These are phyloP conservation scores for Musa itinerans DNA, from an alignment of 176 grass and related monocot species.

Conservation along the genomic window DNA sequence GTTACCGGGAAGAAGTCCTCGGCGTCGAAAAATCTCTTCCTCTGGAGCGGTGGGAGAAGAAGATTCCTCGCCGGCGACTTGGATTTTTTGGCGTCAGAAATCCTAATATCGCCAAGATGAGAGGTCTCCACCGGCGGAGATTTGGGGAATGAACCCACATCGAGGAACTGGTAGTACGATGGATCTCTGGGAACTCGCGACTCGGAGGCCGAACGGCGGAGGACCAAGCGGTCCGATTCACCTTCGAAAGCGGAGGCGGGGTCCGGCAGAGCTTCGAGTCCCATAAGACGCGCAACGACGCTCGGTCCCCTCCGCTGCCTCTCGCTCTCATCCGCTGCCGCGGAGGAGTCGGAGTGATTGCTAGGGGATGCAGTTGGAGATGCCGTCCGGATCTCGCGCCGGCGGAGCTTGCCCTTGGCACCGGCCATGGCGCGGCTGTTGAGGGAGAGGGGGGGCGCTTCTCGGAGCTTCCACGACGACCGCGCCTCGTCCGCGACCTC, in stretches of 20 bases:
- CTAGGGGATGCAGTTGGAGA: background rate
- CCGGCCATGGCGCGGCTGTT: slow-evolving; percentile 18
- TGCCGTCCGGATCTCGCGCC: background rate
- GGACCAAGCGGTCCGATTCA: slow-evolving; percentile 2
- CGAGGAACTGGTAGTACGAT: slow-evolving; percentile 31
- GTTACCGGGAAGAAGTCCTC: slow-evolving; percentile 29
- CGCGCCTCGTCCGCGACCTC: slow-evolving; percentile 12
- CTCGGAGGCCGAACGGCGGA: slow-evolving; percentile 34
- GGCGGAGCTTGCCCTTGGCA: slow-evolving; percentile 7
- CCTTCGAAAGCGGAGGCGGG: background rate
- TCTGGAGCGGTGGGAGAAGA: slow-evolving; percentile 15
- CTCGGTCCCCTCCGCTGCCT: slow-evolving; percentile 25
- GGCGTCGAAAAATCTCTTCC: slow-evolving; percentile 25
- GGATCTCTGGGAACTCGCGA: slow-evolving; percentile 20
- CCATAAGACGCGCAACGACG: slow-evolving; percentile 38
- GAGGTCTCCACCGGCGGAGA: background rate
- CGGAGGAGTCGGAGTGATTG: background rate
- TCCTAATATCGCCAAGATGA: background rate
- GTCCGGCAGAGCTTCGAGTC: slow-evolving; percentile 29
- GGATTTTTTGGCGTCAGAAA: background rate
- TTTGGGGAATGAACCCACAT: slow-evolving; percentile 24
- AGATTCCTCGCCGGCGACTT: background rate
- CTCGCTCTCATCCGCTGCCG: slow-evolving; percentile 3
- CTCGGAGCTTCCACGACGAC: slow-evolving; percentile 18
- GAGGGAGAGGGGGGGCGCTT: slow-evolving; percentile 7